Conservation (phyloP, 345 rosid genomes). For the Corchorus olitorius region DNA sequence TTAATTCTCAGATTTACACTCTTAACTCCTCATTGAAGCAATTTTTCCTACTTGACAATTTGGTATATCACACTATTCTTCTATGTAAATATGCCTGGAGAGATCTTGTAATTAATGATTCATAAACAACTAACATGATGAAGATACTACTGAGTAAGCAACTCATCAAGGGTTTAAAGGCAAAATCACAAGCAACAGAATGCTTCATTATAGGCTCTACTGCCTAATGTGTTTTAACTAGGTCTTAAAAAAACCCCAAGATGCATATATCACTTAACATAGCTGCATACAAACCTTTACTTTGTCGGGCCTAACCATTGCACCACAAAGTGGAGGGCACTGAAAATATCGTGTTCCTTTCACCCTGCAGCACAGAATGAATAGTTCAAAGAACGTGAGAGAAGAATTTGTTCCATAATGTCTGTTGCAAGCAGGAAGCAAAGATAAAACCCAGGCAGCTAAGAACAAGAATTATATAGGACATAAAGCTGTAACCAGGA, state of each 20-base stretch:
- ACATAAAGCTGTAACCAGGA: background rate
- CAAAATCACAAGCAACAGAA: background rate
- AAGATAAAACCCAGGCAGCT: background rate
- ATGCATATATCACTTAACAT: background rate
- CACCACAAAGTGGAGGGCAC: slow-evolving; percentile 81
- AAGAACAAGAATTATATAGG: background rate
- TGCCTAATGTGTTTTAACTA: background rate
- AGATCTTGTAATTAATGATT: background rate
- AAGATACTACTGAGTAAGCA: background rate
- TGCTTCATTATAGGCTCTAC: background rate
- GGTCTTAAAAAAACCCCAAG: slow-evolving; percentile 1
- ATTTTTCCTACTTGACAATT: background rate
- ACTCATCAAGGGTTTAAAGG: background rate
- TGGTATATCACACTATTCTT: background rate
- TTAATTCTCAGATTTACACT: background rate
- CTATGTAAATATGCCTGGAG: background rate
- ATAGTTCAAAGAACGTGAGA: background rate
- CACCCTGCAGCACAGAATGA: slow-evolving; percentile 50
- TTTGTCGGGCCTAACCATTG: slow-evolving; percentile 87
- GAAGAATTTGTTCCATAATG: slow-evolving; percentile 9
- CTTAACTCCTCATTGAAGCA: background rate
- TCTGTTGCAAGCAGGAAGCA: background rate
- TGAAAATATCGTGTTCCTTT: slow-evolving; percentile 77
- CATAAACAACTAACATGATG: background rate
- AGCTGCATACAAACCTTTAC: slow-evolving; percentile 61